Evolutionary conservation across 176 grass and related monocot species (phyloP).

Genomic region (bread wheat (Triticum aestivum)): DNA sequence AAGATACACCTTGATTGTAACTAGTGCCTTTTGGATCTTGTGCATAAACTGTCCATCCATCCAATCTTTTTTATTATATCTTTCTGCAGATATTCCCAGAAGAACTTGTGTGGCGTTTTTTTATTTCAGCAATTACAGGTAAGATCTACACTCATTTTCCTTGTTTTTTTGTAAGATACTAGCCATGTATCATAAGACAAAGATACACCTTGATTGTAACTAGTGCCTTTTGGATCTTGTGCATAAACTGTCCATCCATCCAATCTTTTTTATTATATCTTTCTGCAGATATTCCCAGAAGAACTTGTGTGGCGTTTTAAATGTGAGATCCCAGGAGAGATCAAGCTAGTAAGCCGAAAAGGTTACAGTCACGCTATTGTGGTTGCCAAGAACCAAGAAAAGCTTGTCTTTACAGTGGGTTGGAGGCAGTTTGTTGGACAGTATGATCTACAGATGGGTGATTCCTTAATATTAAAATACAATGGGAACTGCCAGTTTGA

Average conservation of each 20-base stretch:
- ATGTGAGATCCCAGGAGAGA: neutral
- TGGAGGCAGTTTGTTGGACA: neutral
- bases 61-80: neutral
- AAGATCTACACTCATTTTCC: too few species aligned
- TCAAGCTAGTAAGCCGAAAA: conserved; percentile 1
- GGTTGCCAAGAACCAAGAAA: conserved; percentile 12
- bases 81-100: too few species aligned
- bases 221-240: neutral
- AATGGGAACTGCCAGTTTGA: neutral
- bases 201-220: neutral
- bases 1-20: neutral
- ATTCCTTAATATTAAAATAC: neutral
- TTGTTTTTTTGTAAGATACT: neutral
- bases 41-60: neutral
- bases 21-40: neutral
- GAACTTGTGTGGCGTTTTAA: neutral
- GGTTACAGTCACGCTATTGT: neutral
- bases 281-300: conserved; percentile 8
- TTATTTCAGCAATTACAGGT: too few species aligned
- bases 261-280: neutral
- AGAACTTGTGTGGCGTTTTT: too few species aligned
- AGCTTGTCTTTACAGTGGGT: neutral
- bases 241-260: neutral
- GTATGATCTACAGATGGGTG: conserved; percentile 15
- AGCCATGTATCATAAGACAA: neutral